A percentile compares a stretch with the other conserved stretches of the same genome.
Evolutionary conservation across 2,329 filamentous ascomycete species (phyloP).

Genomic region (Fusarium nelsonii): DNA sequence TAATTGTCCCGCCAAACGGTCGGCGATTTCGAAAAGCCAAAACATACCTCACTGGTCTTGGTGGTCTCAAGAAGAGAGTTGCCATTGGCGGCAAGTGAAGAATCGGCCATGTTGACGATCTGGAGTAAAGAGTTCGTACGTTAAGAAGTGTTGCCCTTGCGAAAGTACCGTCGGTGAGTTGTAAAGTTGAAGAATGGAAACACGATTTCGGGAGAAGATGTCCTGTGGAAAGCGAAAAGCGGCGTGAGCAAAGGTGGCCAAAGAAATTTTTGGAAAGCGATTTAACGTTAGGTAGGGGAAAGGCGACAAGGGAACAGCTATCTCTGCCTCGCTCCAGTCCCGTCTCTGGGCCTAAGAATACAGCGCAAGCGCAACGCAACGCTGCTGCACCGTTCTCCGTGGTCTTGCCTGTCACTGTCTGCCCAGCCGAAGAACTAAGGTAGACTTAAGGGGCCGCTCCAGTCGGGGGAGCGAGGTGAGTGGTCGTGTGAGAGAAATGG

Average conservation of each 20-base stretch:
- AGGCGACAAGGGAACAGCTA: slow-evolving; percentile 36
- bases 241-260: slow-evolving; percentile 47
- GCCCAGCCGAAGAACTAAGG: slow-evolving; percentile 25
- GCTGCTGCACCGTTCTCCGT: slow-evolving; percentile 16
- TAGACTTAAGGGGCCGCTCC: slow-evolving; percentile 43
- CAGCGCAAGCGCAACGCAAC: not conserved
- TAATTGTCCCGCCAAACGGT: slow-evolving; percentile 19
- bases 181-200: slow-evolving; percentile 14
- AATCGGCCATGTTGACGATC: slow-evolving; percentile 49
- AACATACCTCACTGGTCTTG: slow-evolving; percentile 67
- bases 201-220: slow-evolving; percentile 27
- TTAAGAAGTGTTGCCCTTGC: slow-evolving; percentile 29
- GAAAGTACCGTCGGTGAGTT: slow-evolving; percentile 18
- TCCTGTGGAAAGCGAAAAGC: slow-evolving; percentile 41
- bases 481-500: slow-evolving; percentile 44
- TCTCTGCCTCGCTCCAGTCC: slow-evolving; percentile 34
- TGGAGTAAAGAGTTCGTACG: slow-evolving; percentile 17
- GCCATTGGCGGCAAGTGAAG: slow-evolving; percentile 59
- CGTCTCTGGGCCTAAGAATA: slow-evolving; percentile 28
- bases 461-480: slow-evolving; percentile 25
- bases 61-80: slow-evolving; percentile 59
- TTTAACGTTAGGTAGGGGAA: slow-evolving; percentile 30
- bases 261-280: slow-evolving; percentile 39
- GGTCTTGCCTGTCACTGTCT: slow-evolving; percentile 11
- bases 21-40: slow-evolving; percentile 22